Percentiles rank a stretch among this genome's conserved stretches.
These are phyloP conservation scores for Fusarium fujikuroi DNA, from an alignment of 2,329 filamentous ascomycete species.

Conservation along the genomic window DNA sequence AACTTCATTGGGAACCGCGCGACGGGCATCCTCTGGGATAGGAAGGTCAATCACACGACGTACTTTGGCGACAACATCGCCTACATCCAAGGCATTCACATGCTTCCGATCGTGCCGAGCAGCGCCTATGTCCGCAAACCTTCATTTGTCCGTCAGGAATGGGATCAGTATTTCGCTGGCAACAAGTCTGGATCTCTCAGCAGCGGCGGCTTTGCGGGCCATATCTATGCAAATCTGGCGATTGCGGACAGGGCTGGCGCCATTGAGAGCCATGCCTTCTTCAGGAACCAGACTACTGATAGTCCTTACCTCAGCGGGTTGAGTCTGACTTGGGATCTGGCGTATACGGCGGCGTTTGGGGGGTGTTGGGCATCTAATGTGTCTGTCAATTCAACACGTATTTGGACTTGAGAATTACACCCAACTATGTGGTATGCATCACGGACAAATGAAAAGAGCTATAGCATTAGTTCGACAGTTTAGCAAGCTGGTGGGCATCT, in stretches of 20 bases:
- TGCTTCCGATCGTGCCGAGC: background rate
- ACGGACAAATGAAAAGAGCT: rapidly evolving
- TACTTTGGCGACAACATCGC: background rate
- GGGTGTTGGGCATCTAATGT: background rate
- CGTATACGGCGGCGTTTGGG: background rate
- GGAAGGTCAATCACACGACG: background rate
- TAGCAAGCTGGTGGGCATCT: no score
- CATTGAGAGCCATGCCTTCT: background rate
- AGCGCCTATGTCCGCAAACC: background rate
- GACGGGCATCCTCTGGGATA: background rate
- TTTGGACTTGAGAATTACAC: background rate
- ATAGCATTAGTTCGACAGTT: rapidly evolving
- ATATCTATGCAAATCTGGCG: background rate
- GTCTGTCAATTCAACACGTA: background rate
- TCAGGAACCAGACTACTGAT: background rate
- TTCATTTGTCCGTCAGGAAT: background rate
- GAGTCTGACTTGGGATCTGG: background rate
- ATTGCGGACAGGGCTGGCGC: background rate
- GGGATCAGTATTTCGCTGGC: background rate
- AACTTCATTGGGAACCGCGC: background rate
- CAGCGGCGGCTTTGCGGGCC: background rate
- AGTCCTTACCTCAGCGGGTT: background rate
- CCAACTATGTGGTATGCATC: no score
- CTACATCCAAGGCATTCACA: background rate
- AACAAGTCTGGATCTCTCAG: background rate